Evolutionary conservation across 1,284 basidiomycete genomes (phyloP), one percentile per base, ranked within the genome.

Genomic region (Ustilago esculenta): DNA sequence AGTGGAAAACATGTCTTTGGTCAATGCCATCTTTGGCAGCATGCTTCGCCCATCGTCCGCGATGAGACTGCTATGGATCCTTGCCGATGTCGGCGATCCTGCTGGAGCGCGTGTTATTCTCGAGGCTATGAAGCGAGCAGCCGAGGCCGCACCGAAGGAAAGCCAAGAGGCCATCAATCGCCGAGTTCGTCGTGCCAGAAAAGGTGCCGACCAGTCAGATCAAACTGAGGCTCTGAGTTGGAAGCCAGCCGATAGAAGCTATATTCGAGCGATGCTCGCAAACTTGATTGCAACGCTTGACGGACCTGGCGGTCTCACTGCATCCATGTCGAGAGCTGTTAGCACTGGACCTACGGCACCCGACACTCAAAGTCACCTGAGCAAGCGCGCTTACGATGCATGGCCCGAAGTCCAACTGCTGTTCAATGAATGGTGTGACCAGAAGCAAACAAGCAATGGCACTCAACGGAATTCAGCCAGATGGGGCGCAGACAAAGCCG

Each of bases 321-420:
- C 55, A 21, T 6, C 10, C 17, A 10, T 18, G 4, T 20, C 17
- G 1, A 18, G 10, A 10, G 17, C 7, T 4, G 18, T 12, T n/a
- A 29, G 7, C 14, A 12, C 32, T n/a, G n/a, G n/a, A n/a, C n/a
- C n/a, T n/a, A n/a, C n/a, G n/a, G n/a, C n/a, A n/a, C n/a, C n/a
- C n/a, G n/a, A n/a, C n/a, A n/a, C n/a, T n/a, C n/a, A n/a, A n/a
- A n/a, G n/a, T n/a, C n/a, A n/a, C n/a, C 29, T 15, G 5, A 27
- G 32, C 21, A 12, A 30, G 15, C 36, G 8, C 27, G 37, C 15
- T 3, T 59, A 54, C 39, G 55, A 69, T 18, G 41, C 47, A 4
- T 69, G 66, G 66, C 15, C 43, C 3, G 66, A 63, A 34, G 46
- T 59, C 10, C 63, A 55, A 27, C 15, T 33, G 7, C 39, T 69